These are phyloP conservation scores for Ricinus communis DNA, from an alignment of 345 rosid species.

Conservation along the genomic window DNA sequence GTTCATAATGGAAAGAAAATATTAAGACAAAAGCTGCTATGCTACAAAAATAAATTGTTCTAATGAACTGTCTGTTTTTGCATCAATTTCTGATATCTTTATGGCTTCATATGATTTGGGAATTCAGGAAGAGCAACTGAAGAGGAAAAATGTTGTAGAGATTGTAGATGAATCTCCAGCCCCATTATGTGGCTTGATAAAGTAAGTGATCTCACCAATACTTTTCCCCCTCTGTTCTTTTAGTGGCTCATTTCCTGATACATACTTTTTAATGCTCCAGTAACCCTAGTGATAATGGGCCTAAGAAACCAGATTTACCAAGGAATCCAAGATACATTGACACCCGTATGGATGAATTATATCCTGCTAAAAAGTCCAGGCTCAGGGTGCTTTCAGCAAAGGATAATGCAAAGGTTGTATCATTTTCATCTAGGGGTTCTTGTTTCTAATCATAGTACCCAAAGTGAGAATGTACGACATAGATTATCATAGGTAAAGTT, in stretches of 20 bases:
- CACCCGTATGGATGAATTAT: constrained; percentile 70
- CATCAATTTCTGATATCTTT: not conserved
- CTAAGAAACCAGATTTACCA: constrained; percentile 47
- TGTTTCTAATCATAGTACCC: not conserved
- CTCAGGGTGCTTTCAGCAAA: constrained; percentile 50
- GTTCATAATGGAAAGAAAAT: not conserved
- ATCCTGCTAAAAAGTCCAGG: constrained; percentile 75
- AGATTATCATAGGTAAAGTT: not conserved
- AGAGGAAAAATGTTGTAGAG: constrained; percentile 48
- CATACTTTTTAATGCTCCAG: constrained; percentile 17
- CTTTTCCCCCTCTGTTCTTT: not conserved
- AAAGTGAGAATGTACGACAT: not conserved
- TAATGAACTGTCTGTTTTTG: not conserved
- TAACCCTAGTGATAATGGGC: constrained; percentile 34
- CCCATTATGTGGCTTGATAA: constrained; percentile 37
- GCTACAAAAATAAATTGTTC: not conserved
- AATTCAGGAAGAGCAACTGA: constrained; percentile 81
- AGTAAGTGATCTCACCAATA: constrained; percentile 33
- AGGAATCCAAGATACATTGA: constrained; percentile 66
- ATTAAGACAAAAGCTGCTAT: too few relatives aligned
- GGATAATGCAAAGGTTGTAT: constrained; percentile 65
- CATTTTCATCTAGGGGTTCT: not conserved
- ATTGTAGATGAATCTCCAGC: constrained; percentile 49
- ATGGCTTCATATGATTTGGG: constrained; percentile 7
- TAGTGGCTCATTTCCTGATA: constrained; percentile 14